Evolutionary conservation across 2,329 filamentous ascomycete species (phyloP).

Genomic region (Lojkania enalia): DNA sequence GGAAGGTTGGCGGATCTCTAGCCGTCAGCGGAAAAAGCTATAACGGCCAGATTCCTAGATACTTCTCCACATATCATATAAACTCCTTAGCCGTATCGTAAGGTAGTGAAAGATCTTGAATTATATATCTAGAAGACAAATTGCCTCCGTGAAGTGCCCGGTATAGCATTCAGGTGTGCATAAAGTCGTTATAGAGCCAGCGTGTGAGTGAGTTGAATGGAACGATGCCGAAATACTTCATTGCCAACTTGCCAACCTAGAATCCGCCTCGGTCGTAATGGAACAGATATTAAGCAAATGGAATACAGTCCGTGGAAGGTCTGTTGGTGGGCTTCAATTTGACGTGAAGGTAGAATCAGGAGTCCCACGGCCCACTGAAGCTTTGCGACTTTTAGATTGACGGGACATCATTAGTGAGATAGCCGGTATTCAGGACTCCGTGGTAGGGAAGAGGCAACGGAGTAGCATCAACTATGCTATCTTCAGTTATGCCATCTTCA

Average conservation of each 20-base stretch:
- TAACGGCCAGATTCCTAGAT: constrained; percentile 55
- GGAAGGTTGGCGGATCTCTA: constrained; percentile 6
- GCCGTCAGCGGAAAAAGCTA: constrained; percentile 58
- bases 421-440: constrained; percentile 51
- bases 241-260: constrained; percentile 62
- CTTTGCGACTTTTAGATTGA: constrained; percentile 31
- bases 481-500: too few relatives aligned
- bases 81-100: constrained; percentile 53
- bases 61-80: constrained; percentile 51
- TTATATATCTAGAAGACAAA: constrained; percentile 56
- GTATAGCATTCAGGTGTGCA: constrained; percentile 64
- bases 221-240: constrained; percentile 56
- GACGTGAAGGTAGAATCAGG: constrained; percentile 57
- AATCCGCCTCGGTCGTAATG: constrained; percentile 65
- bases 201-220: constrained; percentile 62
- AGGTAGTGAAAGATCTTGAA: constrained; percentile 64
- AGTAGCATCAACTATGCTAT: too few relatives aligned
- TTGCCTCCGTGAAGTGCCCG: constrained; percentile 60
- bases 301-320: constrained; percentile 48
- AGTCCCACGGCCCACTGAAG: constrained; percentile 51
- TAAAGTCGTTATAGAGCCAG: constrained; percentile 59
- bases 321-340: constrained; percentile 64
- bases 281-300: constrained; percentile 57
- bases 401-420: constrained; percentile 45
- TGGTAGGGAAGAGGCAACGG: too few relatives aligned